Evolutionary conservation across 352 stramenopile species (phyloP), one percentile per base, ranked within the genome.

Genomic region (Phytophthora constricta): DNA sequence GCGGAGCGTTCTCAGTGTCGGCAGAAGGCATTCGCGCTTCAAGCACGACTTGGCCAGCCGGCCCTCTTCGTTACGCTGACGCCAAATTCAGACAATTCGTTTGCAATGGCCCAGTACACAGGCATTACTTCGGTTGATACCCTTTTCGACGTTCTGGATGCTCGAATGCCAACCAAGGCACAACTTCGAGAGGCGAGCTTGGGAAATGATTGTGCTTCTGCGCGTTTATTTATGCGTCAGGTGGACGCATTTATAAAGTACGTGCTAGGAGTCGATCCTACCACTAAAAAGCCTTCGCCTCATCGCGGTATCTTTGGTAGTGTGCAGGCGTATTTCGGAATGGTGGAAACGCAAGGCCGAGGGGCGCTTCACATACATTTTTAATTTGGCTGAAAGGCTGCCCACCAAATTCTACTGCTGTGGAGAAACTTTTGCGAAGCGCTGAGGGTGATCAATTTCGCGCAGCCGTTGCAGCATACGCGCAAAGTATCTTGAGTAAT

Each of bases 341-440:
- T 65, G 58, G 39, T 65, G 2, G 47, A 53, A 22, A 53, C 58
- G 5, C 47, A 53, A 43, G 58, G 58, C 2, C 47, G 58, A 10
- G 57, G 57, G 10, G 54, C 57, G 1, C 34, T 64, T 25, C 57
- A 64, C 10, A 50, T 50, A 2, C 57, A 57, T 23, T 64, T 64
- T 64, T 63, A 9, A 55, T 63, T 14, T 56, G 56, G 56, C 23
- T 55, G 23, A 49, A 26, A 27, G 34, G 34, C 3, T 55, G 48
- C 27, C 48, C 27, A 2, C 23, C 27, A 10, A 55, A 55, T 43
- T 55, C 48, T 17, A 43, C 27, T 43, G 4, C 48, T 9, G 27
- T 55, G 8, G 48, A 55, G 8, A 55, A 55, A 5, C 23, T 54
- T 17, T 54, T 54, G 27, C 31, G 16, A 27, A 39, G 23, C 2